Conservation (phyloP, 495 filamentous ascomycete genomes). For the Lasiosphaeria ovina region DNA sequence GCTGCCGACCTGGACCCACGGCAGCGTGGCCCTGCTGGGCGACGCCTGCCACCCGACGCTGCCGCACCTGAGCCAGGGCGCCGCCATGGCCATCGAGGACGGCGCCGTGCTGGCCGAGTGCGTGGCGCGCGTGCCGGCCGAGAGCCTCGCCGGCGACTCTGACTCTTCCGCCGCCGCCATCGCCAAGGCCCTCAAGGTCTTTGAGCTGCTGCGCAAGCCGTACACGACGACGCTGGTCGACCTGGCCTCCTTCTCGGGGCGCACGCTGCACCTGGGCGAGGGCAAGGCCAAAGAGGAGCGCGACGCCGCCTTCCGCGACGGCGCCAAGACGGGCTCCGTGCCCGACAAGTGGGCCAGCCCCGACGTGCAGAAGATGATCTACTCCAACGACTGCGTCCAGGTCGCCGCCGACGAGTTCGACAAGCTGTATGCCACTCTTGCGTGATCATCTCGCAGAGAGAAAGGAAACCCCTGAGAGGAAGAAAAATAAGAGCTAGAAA, state of each 20-base stretch:
- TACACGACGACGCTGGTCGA: constrained; percentile 68
- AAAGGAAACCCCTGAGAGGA: too few relatives aligned
- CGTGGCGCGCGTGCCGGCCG: constrained; percentile 52
- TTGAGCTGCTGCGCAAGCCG: constrained; percentile 70
- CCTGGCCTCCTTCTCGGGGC: constrained; percentile 63
- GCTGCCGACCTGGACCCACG: constrained; percentile 68
- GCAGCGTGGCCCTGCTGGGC: constrained; percentile 66
- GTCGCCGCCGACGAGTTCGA: constrained; percentile 61
- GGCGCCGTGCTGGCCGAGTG: constrained; percentile 68
- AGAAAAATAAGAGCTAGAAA: too few relatives aligned
- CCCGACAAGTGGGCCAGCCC: constrained; percentile 79
- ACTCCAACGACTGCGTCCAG: constrained; percentile 65
- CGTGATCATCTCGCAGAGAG: neutral
- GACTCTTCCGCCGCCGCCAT: constrained; percentile 47
- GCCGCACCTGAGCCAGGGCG: constrained; percentile 75
- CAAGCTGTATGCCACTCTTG: constrained; percentile 48
- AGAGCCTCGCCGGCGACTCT: constrained; percentile 32
- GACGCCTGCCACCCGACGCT: constrained; percentile 80
- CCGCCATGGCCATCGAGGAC: constrained; percentile 83
- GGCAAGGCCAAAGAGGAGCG: constrained; percentile 74
- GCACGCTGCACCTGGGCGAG: constrained; percentile 69
- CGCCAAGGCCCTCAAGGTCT: constrained; percentile 64
- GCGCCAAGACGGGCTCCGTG: constrained; percentile 52
- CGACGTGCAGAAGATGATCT: constrained; percentile 75
- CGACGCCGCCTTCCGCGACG: constrained; percentile 66